phyloP scores from a whole-genome alignment of 2,329 filamentous ascomycete genomes.

The Aspergillus thermomutatus region DNA sequence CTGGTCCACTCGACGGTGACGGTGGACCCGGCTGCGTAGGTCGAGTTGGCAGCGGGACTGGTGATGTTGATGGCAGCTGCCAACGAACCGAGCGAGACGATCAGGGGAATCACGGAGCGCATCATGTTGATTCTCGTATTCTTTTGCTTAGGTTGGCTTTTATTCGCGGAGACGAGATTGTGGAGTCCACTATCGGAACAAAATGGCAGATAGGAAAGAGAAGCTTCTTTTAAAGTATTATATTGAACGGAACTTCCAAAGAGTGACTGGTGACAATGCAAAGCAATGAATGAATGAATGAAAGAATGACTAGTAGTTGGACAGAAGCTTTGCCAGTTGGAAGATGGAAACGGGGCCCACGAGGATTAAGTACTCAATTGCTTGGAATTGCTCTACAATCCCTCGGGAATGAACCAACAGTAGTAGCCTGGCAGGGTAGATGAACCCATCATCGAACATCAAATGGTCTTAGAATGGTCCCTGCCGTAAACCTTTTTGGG shows the following conservation, averaged over 20 bases:
- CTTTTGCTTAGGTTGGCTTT: background rate
- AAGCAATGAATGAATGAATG: background rate
- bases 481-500: background rate
- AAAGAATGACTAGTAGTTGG: background rate
- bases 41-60: conserved; percentile 34
- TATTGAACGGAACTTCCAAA: background rate
- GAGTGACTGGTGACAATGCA: background rate
- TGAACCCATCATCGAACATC: background rate
- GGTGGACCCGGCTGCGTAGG: conserved; percentile 34
- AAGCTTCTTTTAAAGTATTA: no score
- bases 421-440: background rate
- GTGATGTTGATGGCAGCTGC: conserved; percentile 23
- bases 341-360: background rate
- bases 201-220: background rate
- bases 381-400: background rate
- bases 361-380: background rate
- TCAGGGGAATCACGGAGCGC: conserved; percentile 8
- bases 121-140: conserved; percentile 1
- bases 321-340: background rate
- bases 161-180: background rate
- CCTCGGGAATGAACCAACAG: background rate
- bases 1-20: conserved; percentile 36
- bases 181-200: background rate
- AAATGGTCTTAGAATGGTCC: no score
- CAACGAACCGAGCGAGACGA: conserved; percentile 17